phyloP scores from a whole-genome alignment of 2,329 filamentous ascomycete genomes.

The Pyrenochaeta sp. region DNA sequence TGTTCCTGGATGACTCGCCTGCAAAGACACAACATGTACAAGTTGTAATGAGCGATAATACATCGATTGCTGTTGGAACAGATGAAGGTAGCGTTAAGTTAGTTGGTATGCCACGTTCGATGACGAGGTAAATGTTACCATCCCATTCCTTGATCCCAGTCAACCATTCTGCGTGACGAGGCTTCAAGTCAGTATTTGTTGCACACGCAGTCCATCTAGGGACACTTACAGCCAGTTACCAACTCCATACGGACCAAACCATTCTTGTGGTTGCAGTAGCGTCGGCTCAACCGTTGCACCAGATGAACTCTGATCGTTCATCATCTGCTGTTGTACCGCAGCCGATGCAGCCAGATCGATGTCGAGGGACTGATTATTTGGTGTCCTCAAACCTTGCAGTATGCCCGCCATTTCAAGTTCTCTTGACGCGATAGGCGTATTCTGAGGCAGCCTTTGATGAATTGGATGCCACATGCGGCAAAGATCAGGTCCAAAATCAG shows the following conservation, averaged over 20 bases:
- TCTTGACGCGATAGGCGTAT: slow-evolving; percentile 23
- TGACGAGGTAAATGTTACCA: slow-evolving; percentile 18
- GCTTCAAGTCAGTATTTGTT: too few species aligned
- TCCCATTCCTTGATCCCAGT: slow-evolving; percentile 42
- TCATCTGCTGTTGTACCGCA: slow-evolving; percentile 23
- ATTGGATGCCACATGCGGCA: slow-evolving; percentile 43
- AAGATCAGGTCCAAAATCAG: slow-evolving; percentile 42
- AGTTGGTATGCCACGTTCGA: background rate
- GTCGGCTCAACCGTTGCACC: slow-evolving; percentile 32
- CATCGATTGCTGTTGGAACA: background rate
- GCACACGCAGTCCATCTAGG: too few species aligned
- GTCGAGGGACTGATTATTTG: slow-evolving; percentile 28
- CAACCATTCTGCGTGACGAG: slow-evolving; percentile 18
- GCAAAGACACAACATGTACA: background rate
- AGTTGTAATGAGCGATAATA: background rate
- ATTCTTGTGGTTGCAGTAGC: slow-evolving; percentile 42
- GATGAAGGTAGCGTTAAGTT: background rate
- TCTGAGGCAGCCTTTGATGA: slow-evolving; percentile 28
- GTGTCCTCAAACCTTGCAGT: slow-evolving; percentile 38
- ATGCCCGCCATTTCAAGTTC: slow-evolving; percentile 46
- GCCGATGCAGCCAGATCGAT: slow-evolving; percentile 23
- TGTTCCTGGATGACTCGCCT: background rate
- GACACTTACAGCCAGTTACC: slow-evolving; percentile 37
- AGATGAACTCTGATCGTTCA: slow-evolving; percentile 20
- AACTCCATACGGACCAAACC: slow-evolving; percentile 39